Evolutionary conservation across 2,329 filamentous ascomycete species (phyloP).

Genomic region (Kalmusia sp.): DNA sequence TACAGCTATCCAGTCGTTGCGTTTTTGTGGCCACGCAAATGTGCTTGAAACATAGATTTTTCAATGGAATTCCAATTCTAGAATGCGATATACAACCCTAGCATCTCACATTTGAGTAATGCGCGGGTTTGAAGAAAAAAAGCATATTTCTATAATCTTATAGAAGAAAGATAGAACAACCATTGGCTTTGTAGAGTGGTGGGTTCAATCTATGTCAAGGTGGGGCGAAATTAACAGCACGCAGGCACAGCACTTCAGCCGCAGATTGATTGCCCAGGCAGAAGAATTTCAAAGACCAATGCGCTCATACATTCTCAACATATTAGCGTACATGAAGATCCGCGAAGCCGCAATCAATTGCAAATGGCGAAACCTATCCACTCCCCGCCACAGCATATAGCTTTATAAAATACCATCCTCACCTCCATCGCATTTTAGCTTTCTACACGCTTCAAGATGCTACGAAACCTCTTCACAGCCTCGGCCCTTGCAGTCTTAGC

Average conservation of each 20-base stretch:
- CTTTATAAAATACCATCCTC: neutral
- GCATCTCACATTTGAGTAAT: too few species aligned
- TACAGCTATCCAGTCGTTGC: too few species aligned
- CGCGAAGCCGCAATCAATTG: neutral
- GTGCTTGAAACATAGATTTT: too few species aligned
- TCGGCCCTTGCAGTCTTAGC: constrained; percentile 13
- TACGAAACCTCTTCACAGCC: neutral
- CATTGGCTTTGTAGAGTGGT: neutral
- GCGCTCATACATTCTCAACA: neutral
- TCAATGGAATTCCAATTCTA: too few species aligned
- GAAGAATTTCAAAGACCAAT: neutral
- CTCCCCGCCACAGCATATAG: neutral
- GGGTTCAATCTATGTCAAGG: constrained; percentile 9
- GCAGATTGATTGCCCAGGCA: constrained; percentile 13
- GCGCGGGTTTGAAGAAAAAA: too few species aligned
- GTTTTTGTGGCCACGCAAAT: too few species aligned
- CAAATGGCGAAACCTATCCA: neutral
- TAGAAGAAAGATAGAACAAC: neutral
- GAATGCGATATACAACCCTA: too few species aligned
- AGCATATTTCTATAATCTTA: too few species aligned
- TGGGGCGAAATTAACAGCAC: constrained; percentile 12
- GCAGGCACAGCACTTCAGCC: constrained; percentile 14
- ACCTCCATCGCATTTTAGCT: too few species aligned
- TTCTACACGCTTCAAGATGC: neutral
- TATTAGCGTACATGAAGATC: neutral